A percentile compares a stretch with the other conserved stretches of the same genome.
Conservation (phyloP, 1,139 yeast genomes). For the Meyerozyma guilliermondii region DNA sequence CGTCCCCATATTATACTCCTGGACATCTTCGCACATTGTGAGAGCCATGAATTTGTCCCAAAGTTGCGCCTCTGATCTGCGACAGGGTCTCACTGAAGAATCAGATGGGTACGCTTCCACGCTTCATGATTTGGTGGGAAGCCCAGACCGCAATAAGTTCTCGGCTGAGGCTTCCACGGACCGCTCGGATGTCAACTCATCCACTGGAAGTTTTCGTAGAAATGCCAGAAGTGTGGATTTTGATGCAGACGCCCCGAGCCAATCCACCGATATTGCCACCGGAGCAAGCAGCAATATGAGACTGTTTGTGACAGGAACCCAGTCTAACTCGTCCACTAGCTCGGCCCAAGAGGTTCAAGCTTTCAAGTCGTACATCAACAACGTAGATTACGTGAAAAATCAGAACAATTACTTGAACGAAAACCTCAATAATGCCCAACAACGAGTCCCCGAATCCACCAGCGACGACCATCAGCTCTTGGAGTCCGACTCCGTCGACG, state of each 20-base stretch:
- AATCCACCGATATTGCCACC: neutral
- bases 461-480: constrained; percentile 13
- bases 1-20: neutral
- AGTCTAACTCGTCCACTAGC: neutral
- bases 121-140: neutral
- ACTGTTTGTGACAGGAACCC: neutral
- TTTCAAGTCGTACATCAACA: constrained; percentile 21
- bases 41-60: neutral
- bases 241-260: neutral
- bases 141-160: neutral
- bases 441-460: constrained; percentile 6
- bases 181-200: neutral
- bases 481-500: constrained; percentile 17
- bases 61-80: neutral
- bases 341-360: constrained; percentile 4
- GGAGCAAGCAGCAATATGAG: neutral
- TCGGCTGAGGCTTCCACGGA: neutral
- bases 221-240: neutral
- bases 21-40: neutral
- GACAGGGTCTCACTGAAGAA: neutral
- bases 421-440: constrained; percentile 8
- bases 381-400: constrained; percentile 21
- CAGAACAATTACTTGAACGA: constrained; percentile 20
- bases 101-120: neutral
- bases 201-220: neutral